Evolutionary conservation across 2,329 filamentous ascomycete genomes (phyloP).

Genomic region (Cercospora brassicicola): DNA sequence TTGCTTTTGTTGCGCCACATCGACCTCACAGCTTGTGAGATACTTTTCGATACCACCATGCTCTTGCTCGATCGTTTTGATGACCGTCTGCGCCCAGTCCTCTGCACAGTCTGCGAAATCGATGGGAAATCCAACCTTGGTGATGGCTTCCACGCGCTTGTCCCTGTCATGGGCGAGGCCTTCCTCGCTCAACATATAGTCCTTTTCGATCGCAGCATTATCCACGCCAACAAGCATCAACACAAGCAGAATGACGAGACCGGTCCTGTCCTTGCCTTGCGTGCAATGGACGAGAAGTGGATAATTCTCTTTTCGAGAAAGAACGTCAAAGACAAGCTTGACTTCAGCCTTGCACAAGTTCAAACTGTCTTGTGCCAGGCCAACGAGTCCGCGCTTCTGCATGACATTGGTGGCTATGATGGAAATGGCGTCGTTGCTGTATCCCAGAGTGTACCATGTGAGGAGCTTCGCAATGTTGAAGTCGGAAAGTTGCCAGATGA

Average conservation of each 20-base stretch:
- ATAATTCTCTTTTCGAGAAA: slow-evolving; percentile 53
- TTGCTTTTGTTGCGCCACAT: slow-evolving; percentile 38
- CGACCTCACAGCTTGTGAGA: slow-evolving; percentile 60
- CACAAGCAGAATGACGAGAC: slow-evolving; percentile 67
- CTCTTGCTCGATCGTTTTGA: slow-evolving; percentile 57
- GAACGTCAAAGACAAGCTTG: slow-evolving; percentile 52
- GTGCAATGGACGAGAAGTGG: slow-evolving; percentile 80
- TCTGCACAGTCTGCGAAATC: slow-evolving; percentile 68
- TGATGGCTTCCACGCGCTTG: slow-evolving; percentile 66
- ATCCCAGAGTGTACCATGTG: slow-evolving; percentile 63
- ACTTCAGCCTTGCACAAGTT: slow-evolving; percentile 67
- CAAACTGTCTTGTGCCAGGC: slow-evolving; percentile 68
- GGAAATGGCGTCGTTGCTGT: slow-evolving; percentile 66
- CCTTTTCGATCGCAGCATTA: slow-evolving; percentile 61
- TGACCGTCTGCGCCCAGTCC: slow-evolving; percentile 63
- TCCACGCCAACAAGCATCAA: slow-evolving; percentile 64
- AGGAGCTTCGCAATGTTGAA: slow-evolving; percentile 64
- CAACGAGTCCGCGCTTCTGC: slow-evolving; percentile 68
- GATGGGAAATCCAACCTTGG: slow-evolving; percentile 68
- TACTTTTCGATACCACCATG: slow-evolving; percentile 70
- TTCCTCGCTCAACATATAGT: slow-evolving; percentile 68
- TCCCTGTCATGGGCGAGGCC: slow-evolving; percentile 63
- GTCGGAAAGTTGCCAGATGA: slow-evolving; percentile 69
- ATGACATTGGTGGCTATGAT: slow-evolving; percentile 71
- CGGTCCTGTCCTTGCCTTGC: slow-evolving; percentile 83